Evolutionary conservation across 495 filamentous ascomycete genomes (phyloP).

Genomic region (Penicillium subrubescens): DNA sequence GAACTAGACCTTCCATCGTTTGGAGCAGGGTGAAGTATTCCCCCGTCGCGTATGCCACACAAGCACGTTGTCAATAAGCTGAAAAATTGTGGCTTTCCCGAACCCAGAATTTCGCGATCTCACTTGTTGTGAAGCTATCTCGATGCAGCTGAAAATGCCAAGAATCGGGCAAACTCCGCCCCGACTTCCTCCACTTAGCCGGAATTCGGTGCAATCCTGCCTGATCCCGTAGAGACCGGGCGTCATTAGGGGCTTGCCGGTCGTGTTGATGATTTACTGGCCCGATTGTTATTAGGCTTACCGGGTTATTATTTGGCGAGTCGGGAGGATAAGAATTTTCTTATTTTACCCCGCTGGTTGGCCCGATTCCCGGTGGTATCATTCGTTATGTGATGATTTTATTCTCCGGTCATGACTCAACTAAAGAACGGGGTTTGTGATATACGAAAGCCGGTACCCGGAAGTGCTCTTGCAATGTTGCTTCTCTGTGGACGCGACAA

Average conservation of each 20-base stretch:
- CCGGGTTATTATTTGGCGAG: background rate
- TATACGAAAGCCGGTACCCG: background rate
- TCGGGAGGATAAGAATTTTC: background rate
- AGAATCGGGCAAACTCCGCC: constrained; percentile 18
- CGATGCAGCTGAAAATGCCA: constrained; percentile 5
- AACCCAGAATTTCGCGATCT: background rate
- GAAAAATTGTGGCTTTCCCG: background rate
- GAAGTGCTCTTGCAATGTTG: background rate
- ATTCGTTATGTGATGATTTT: background rate
- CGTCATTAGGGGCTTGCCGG: background rate
- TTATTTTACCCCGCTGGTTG: background rate
- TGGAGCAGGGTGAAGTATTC: background rate
- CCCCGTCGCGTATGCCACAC: background rate
- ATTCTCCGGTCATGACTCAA: background rate
- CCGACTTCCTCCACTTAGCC: constrained; percentile 11
- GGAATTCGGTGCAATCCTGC: constrained; percentile 14
- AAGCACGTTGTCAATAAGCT: background rate
- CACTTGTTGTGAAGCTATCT: background rate
- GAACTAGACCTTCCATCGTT: background rate
- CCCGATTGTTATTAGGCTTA: constrained; percentile 2
- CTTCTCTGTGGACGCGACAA: background rate
- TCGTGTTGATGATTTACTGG: constrained; percentile 6
- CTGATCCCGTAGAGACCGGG: background rate
- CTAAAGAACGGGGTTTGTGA: background rate
- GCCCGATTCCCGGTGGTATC: background rate